Percentiles rank a stretch among this genome's conserved stretches.
These are phyloP conservation scores for Fusarium avenaceum DNA, from an alignment of 2,329 filamentous ascomycete genomes.

Conservation along the genomic window DNA sequence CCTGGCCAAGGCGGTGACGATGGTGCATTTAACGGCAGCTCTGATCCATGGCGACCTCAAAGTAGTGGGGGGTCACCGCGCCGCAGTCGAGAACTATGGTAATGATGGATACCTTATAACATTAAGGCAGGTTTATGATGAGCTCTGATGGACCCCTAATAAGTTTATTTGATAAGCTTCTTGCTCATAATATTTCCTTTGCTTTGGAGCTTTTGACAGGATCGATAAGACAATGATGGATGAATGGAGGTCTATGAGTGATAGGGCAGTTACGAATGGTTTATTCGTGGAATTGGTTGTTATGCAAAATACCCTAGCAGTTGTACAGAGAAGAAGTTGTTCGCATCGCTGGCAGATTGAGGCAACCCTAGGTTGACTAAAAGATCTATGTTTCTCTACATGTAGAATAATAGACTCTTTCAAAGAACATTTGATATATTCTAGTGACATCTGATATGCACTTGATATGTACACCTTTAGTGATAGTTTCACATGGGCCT, in stretches of 20 bases:
- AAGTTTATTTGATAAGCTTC: background rate
- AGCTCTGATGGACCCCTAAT: background rate
- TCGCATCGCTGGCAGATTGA: conserved; percentile 36
- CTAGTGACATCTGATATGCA: background rate
- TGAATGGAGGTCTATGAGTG: conserved; percentile 8
- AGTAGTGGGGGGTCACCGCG: conserved; percentile 58
- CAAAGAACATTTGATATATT: background rate
- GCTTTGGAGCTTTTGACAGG: conserved; percentile 11
- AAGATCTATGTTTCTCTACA: conserved; percentile 24
- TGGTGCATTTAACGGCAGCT: conserved; percentile 25
- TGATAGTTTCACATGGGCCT: background rate
- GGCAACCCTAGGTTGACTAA: conserved; percentile 31
- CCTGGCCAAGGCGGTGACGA: conserved; percentile 52
- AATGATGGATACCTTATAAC: conserved; percentile 15
- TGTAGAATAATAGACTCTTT: conserved; percentile 22
- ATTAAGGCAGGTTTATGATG: background rate
- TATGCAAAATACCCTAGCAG: conserved; percentile 43
- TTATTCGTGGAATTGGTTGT: conserved; percentile 33
- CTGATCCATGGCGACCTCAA: conserved; percentile 50
- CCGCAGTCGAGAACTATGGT: conserved; percentile 47
- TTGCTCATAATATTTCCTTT: conserved; percentile 26
- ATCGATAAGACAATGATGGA: conserved; percentile 3
- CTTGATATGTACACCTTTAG: background rate
- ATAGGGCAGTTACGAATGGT: conserved; percentile 21
- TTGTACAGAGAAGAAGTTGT: conserved; percentile 34